Percentiles rank a stretch among this genome's conserved stretches.
phyloP scores from a whole-genome alignment of 2,329 filamentous ascomycete genomes.

The Calonectria pauciramosa region DNA sequence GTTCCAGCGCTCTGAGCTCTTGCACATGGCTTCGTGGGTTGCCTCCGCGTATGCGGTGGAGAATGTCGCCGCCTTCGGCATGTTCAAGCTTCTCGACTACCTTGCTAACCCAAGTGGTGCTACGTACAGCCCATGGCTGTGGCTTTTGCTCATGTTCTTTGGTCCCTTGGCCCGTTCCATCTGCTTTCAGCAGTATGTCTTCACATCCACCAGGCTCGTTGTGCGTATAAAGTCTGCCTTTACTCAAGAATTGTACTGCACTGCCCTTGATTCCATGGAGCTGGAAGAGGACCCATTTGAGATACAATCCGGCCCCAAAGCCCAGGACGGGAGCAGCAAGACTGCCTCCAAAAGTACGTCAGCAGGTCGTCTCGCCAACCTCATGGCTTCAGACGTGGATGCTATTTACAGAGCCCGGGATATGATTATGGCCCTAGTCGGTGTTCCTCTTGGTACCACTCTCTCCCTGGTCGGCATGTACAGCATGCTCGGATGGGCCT shows the following conservation, averaged over 20 bases:
- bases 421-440: slow-evolving; percentile 60
- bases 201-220: slow-evolving; percentile 68
- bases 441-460: slow-evolving; percentile 61
- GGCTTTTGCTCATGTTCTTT: slow-evolving; percentile 67
- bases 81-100: slow-evolving; percentile 67
- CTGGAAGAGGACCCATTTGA: slow-evolving; percentile 67
- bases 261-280: slow-evolving; percentile 68
- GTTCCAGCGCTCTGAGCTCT: slow-evolving; percentile 58
- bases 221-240: slow-evolving; percentile 69
- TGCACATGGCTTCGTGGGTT: slow-evolving; percentile 61
- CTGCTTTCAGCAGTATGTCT: slow-evolving; percentile 69
- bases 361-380: slow-evolving; percentile 65
- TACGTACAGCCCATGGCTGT: slow-evolving; percentile 64
- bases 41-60: slow-evolving; percentile 58
- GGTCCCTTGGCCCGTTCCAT: slow-evolving; percentile 64
- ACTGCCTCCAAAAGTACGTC: slow-evolving; percentile 55
- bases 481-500: slow-evolving; percentile 68
- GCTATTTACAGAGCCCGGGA: slow-evolving; percentile 67
- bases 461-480: slow-evolving; percentile 67
- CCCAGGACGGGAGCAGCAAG: slow-evolving; percentile 45
- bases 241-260: slow-evolving; percentile 71
- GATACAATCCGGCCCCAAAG: slow-evolving; percentile 41
- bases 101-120: slow-evolving; percentile 61
- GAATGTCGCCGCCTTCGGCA: slow-evolving; percentile 65
- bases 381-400: slow-evolving; percentile 72